phyloP scores from a whole-genome alignment of 2,329 filamentous ascomycete genomes.

The Exutisphaerella laricina region DNA sequence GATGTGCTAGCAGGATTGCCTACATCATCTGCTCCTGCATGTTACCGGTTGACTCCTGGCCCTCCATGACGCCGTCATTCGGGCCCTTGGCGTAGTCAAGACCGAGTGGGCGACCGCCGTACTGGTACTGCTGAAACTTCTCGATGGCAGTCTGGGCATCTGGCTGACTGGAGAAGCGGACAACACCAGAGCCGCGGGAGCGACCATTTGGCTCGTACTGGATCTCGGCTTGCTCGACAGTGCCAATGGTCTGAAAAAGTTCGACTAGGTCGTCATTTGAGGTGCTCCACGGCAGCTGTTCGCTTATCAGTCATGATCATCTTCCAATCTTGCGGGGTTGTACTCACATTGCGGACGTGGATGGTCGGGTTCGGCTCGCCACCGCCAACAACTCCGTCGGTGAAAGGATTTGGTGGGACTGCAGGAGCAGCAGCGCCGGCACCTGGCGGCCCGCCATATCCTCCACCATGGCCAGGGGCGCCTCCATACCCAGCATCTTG shows the following conservation, averaged over 20 bases:
- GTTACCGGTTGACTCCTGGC: constrained; percentile 60
- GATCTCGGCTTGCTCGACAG: constrained; percentile 97
- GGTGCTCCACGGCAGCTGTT: constrained; percentile 92
- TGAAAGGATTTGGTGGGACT: constrained; percentile 73
- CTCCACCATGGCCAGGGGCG: constrained; percentile 21
- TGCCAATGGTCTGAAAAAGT: constrained; percentile 94
- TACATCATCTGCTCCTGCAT: constrained; percentile 99
- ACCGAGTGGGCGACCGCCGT: constrained; percentile 88
- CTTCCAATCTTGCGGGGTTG: constrained; percentile 14
- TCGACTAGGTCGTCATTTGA: constrained; percentile 97
- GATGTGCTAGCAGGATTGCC: constrained; percentile 8
- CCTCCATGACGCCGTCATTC: constrained; percentile 77
- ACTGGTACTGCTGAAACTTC: constrained; percentile 97
- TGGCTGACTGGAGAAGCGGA: constrained; percentile 76
- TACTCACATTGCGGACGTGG: constrained; percentile 91
- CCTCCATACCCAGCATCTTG: constrained; percentile 36
- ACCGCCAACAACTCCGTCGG: constrained; percentile 81
- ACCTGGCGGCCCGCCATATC: constrained; percentile 32
- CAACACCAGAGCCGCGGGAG: constrained; percentile 92
- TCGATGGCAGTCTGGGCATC: constrained; percentile 90
- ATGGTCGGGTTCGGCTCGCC: constrained; percentile 79
- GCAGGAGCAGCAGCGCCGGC: constrained; percentile 45
- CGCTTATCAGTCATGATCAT: constrained; percentile 27
- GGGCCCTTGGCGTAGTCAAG: constrained; percentile 92
- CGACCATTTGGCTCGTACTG: constrained; percentile 97